A percentile compares a stretch with the other conserved stretches of the same genome.
These are phyloP conservation scores for Penicillium alfredii DNA, from an alignment of 495 filamentous ascomycete species.

Conservation along the genomic window DNA sequence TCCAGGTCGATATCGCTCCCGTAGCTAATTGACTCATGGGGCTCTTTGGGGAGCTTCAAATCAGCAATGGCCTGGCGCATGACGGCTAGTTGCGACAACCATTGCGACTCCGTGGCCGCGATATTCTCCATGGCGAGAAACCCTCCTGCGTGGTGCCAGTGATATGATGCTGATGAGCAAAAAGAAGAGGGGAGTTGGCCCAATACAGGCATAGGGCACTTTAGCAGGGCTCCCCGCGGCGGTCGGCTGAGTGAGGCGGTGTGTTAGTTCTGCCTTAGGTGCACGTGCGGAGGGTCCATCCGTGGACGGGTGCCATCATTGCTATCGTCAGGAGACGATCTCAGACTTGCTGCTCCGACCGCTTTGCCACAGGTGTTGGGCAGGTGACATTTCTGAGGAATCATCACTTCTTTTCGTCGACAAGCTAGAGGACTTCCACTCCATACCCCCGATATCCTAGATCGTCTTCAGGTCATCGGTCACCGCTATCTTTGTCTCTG, in stretches of 20 bases:
- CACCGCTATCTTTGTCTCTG: too few relatives aligned
- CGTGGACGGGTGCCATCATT: too few relatives aligned
- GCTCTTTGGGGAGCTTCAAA: slow-evolving; percentile 50
- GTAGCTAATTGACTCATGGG: slow-evolving; percentile 38
- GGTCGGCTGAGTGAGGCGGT: too few relatives aligned
- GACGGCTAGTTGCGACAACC: slow-evolving; percentile 62
- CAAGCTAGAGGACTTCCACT: too few relatives aligned
- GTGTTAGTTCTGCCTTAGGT: slow-evolving; percentile 2
- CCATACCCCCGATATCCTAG: too few relatives aligned
- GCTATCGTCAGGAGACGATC: slow-evolving; percentile 7
- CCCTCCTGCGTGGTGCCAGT: neutral
- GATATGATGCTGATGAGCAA: neutral
- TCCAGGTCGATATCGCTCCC: slow-evolving; percentile 54
- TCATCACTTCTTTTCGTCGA: too few relatives aligned
- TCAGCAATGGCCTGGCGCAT: slow-evolving; percentile 72
- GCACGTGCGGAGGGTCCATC: slow-evolving; percentile 4
- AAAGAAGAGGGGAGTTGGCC: slow-evolving; percentile 1
- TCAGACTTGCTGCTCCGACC: neutral
- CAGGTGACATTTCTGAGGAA: too few relatives aligned
- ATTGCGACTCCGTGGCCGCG: slow-evolving; percentile 51
- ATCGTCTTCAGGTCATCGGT: too few relatives aligned
- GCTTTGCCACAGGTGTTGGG: too few relatives aligned
- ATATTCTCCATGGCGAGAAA: slow-evolving; percentile 27
- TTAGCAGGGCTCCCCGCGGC: slow-evolving; percentile 8
- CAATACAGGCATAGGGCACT: slow-evolving; percentile 12